Evolutionary conservation across 192 early-diverging fungal genomes (phyloP).

Genomic region (Backusella tarrabulga): DNA sequence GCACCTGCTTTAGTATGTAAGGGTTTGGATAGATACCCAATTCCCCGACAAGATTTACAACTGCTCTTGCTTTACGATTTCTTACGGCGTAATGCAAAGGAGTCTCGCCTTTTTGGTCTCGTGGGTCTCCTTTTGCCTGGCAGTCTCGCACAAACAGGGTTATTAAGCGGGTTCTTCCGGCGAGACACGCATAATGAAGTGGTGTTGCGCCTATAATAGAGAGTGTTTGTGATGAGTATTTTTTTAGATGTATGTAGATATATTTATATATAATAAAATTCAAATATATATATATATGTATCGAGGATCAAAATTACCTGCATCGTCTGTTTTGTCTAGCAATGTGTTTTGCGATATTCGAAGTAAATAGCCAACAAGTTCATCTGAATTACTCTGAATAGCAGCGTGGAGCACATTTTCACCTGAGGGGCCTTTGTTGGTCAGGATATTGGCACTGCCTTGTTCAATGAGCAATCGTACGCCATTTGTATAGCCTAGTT

Average conservation of each 20-base stretch:
- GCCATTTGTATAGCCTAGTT: constrained; percentile 25
- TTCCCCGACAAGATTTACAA: constrained; percentile 23
- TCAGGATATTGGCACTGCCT: constrained; percentile 13
- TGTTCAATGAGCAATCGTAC: constrained; percentile 23
- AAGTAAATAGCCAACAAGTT: constrained; percentile 20
- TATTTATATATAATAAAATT: too few species aligned
- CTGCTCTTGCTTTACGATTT: constrained; percentile 9
- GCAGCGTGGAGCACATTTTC: constrained; percentile 24
- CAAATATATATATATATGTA: neutral
- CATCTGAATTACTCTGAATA: neutral
- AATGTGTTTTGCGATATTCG: neutral
- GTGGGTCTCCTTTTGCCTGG: neutral
- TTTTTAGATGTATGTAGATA: neutral
- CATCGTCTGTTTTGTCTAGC: constrained; percentile 12
- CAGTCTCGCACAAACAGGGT: constrained; percentile 18
- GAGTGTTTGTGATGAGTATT: neutral
- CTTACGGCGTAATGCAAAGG: constrained; percentile 31
- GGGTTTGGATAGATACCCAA: constrained; percentile 23
- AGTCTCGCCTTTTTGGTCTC: constrained; percentile 29
- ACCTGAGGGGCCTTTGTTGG: constrained; percentile 2
- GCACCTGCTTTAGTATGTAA: constrained; percentile 21
- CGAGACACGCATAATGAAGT: constrained; percentile 29
- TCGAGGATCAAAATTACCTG: constrained; percentile 6
- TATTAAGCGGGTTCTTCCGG: constrained; percentile 14
- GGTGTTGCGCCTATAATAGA: constrained; percentile 18